Conservation (phyloP, 1,284 basidiomycete genomes). For the Papiliotrema laurentii region DNA sequence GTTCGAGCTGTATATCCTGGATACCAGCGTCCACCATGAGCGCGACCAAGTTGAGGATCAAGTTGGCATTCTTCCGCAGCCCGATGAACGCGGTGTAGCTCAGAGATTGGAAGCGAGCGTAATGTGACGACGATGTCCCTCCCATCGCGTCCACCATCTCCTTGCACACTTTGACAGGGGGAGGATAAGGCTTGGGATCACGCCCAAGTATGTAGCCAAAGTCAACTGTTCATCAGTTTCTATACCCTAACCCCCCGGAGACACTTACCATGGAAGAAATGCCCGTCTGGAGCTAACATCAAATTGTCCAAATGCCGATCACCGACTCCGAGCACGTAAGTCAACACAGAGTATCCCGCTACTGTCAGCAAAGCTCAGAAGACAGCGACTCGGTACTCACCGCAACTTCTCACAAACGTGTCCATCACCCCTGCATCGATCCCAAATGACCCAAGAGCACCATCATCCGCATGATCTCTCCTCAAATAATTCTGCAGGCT, state of each 20-base stretch:
- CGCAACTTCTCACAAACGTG: slow-evolving; percentile 94
- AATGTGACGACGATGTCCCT: slow-evolving; percentile 84
- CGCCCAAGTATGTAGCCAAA: slow-evolving; percentile 98
- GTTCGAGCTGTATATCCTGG: slow-evolving; percentile 84
- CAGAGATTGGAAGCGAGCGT: slow-evolving; percentile 89
- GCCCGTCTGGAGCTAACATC: slow-evolving; percentile 84
- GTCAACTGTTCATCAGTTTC: slow-evolving; percentile 66
- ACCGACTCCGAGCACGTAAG: slow-evolving; percentile 93
- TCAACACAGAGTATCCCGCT: slow-evolving; percentile 98
- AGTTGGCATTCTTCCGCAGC: slow-evolving; percentile 93
- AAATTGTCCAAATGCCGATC: slow-evolving; percentile 97
- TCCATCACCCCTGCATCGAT: slow-evolving; percentile 90
- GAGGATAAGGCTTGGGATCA: slow-evolving; percentile 97
- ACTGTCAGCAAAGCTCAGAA: not conserved
- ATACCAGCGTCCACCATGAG: slow-evolving; percentile 99
- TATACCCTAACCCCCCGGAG: slow-evolving; percentile 23
- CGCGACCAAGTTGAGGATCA: slow-evolving; percentile 92
- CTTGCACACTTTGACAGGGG: slow-evolving; percentile 96
- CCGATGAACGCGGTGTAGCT: slow-evolving; percentile 96
- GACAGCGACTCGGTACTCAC: slow-evolving; percentile 54
- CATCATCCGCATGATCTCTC: slow-evolving; percentile 81
- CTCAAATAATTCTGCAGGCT: slow-evolving; percentile 84
- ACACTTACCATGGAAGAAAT: slow-evolving; percentile 49
- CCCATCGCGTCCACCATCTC: slow-evolving; percentile 99
- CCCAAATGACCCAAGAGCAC: slow-evolving; percentile 84